Evolutionary conservation across 345 rosid genomes (phyloP), one percentile per base, ranked within the genome.

Genomic region (Dimocarpus longan): DNA sequence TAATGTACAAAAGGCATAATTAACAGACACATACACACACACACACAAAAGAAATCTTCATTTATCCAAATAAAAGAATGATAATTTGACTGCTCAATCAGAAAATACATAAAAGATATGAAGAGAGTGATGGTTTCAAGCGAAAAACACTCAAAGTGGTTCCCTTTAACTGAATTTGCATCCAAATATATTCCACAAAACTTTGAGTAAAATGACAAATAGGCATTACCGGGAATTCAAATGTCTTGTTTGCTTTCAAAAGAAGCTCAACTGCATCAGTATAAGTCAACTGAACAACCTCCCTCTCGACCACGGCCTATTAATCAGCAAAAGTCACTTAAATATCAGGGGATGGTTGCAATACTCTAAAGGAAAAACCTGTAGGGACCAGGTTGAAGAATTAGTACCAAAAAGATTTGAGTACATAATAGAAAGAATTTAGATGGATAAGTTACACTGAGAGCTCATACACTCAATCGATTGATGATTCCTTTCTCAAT

Each of bases 401-500:
- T 62, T 52, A 56, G 63, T 15, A 57, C 37, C 32, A 52, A 2
- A 66, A 73, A 59, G 37, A 24, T 54, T 22, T 26, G 71, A 76
- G 68, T n/a, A 62, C n/a, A 60, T 42, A 22, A 64, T 60, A 77
- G 46, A 32, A 73, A 68, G 73, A 65, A 74, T 60, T 18, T 74
- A 44, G 76, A 77, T 76, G 64, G 75, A 79, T 54, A 68, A 66
- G 81, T 81, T 71, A 81, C 79, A 81, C 78, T 79, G 54, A 65
- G 87, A 85, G 81, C 71, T 81, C 93, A 87, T 93, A 96, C 99
- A 66, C 78, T 92, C 87, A 96, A 84, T 70, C 98, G 97, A 44
- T 84, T 84, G 76, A 93, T 87, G 84, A 96, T 91, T 83, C 99
- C 99, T 88, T 96, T 93, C 82, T 96, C 98, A 75, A 96, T 93